Evolutionary conservation across 108 stramenopile species (phyloP).

Genomic region (Heterococcus sp.): DNA sequence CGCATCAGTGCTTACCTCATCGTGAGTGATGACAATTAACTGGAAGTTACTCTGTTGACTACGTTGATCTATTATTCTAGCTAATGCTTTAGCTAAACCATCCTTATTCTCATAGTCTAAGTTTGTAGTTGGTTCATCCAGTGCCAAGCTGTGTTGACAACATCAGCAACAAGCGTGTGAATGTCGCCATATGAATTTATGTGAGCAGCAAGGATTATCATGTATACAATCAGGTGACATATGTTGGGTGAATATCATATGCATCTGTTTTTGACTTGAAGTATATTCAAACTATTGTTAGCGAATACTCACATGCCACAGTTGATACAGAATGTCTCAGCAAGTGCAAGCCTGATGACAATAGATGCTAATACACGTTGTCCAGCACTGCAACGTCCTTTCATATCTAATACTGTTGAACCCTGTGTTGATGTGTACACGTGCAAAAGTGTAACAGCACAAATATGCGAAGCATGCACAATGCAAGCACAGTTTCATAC

Average conservation of each 20-base stretch:
- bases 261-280: background rate
- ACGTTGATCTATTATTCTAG: constrained; percentile 84
- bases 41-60: constrained; percentile 89
- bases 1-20: constrained; percentile 71
- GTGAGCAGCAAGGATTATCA: no score
- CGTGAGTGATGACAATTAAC: constrained; percentile 95
- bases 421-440: no score
- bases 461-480: no score
- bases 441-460: no score
- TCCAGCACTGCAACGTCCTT: constrained; percentile 81
- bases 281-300: background rate
- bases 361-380: constrained; percentile 72
- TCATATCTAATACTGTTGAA: constrained; percentile 78
- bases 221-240: no score
- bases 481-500: no score
- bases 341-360: constrained; percentile 97
- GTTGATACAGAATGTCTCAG: constrained; percentile 93
- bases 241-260: no score
- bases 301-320: constrained; percentile 70
- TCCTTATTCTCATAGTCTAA: constrained; percentile 68
- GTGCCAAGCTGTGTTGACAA: constrained; percentile 71
- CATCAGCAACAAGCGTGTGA: no score
- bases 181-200: no score
- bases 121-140: constrained; percentile 97
- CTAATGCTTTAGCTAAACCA: constrained; percentile 87